These are phyloP conservation scores for Chlorella vulgaris DNA, from an alignment of 139 green algal species.

Conservation along the genomic window DNA sequence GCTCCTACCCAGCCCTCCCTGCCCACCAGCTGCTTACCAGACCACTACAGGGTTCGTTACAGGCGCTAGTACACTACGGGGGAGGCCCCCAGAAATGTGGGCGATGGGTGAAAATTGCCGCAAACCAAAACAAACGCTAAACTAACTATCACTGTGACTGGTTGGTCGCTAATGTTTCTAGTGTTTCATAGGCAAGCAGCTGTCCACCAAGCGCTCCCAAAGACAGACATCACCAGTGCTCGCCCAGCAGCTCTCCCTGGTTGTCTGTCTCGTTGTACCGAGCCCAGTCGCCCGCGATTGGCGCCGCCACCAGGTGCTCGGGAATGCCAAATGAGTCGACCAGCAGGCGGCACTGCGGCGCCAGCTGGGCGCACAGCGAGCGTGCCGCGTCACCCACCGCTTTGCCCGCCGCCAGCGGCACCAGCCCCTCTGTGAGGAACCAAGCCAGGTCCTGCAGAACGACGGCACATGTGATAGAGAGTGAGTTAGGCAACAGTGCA, in stretches of 20 bases:
- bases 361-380: slow-evolving; percentile 55
- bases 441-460: slow-evolving; percentile 65
- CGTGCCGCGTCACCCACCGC: slow-evolving; percentile 56
- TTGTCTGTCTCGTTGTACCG: slow-evolving; percentile 78
- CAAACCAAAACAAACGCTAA: too few species aligned
- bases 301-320: slow-evolving; percentile 81
- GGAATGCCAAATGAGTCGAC: slow-evolving; percentile 85
- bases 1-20: too few species aligned
- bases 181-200: too few species aligned
- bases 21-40: too few species aligned
- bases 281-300: slow-evolving; percentile 86
- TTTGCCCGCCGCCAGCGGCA: slow-evolving; percentile 52
- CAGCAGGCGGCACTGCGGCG: slow-evolving; percentile 51
- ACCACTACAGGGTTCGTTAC: too few species aligned
- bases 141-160: too few species aligned
- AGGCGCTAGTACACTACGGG: too few species aligned
- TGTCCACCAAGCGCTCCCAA: not conserved
- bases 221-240: slow-evolving; percentile 40
- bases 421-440: slow-evolving; percentile 72
- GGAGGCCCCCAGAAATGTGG: too few species aligned
- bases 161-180: too few species aligned
- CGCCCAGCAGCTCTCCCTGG: slow-evolving; percentile 55
- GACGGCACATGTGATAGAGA: not conserved
- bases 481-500: not conserved
- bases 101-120: too few species aligned